A percentile compares a stretch with the other conserved stretches of the same genome.
phyloP scores from a whole-genome alignment of 2,329 filamentous ascomycete species.

The Eurotiales sp. region DNA sequence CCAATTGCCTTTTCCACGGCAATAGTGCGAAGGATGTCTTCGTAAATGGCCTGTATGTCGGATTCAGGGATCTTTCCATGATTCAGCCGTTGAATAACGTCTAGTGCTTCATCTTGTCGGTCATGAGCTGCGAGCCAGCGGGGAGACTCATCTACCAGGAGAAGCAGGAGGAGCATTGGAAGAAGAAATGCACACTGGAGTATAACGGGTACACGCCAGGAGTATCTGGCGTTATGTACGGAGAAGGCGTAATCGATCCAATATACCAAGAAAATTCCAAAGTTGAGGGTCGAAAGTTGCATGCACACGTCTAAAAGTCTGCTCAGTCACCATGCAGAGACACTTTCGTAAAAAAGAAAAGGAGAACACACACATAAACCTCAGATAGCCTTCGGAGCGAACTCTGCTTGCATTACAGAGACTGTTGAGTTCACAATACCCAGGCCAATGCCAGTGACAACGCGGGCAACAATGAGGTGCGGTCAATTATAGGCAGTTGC shows the following conservation, averaged over 20 bases:
- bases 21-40: conserved; percentile 2
- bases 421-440: conserved; percentile 46
- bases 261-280: conserved; percentile 44
- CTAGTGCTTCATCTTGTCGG: conserved; percentile 34
- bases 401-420: conserved; percentile 45
- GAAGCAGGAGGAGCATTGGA: conserved; percentile 36
- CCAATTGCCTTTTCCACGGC: neutral
- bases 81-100: conserved; percentile 23
- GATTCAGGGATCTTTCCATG: neutral
- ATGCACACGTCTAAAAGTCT: conserved; percentile 43
- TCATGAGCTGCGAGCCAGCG: conserved; percentile 42
- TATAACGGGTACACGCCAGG: conserved; percentile 41
- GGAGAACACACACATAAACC: too few species aligned
- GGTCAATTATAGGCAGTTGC: conserved; percentile 39
- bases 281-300: conserved; percentile 47
- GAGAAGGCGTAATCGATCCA: conserved; percentile 47
- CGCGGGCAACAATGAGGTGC: conserved; percentile 45
- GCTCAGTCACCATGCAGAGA: too few species aligned
- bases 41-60: neutral
- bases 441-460: conserved; percentile 47
- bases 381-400: conserved; percentile 39
- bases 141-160: conserved; percentile 41
- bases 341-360: too few species aligned
- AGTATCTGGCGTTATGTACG: conserved; percentile 24
- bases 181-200: conserved; percentile 41